Conservation (phyloP, 306 rosid species). For the Acacia acuminata region DNA sequence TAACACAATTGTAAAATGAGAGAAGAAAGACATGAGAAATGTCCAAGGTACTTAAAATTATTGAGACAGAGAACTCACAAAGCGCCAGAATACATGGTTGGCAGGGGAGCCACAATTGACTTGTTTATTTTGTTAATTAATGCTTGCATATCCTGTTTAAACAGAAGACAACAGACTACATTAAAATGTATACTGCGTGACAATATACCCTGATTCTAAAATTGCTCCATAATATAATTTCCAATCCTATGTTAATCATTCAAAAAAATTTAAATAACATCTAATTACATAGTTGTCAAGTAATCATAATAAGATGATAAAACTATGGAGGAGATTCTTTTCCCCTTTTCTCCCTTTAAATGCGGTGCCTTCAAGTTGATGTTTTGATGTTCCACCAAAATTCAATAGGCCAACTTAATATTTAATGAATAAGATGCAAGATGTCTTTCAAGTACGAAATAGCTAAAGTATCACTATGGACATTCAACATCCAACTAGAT, state of each 20-base stretch:
- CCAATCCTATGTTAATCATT: not conserved
- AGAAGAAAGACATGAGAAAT: not conserved
- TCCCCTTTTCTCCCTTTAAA: not conserved
- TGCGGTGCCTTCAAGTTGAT: not conserved
- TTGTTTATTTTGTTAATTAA: constrained; percentile 87
- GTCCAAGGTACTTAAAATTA: constrained; percentile 18
- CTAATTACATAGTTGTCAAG: not conserved
- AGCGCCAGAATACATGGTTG: constrained; percentile 81
- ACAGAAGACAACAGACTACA: constrained; percentile 22
- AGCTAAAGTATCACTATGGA: not conserved
- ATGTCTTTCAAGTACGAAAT: constrained; percentile 11
- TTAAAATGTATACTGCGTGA: not conserved
- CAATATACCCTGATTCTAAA: not conserved
- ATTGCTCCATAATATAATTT: not conserved
- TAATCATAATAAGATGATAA: not conserved
- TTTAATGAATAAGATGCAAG: constrained; percentile 12
- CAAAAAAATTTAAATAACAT: not conserved
- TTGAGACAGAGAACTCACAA: constrained; percentile 62
- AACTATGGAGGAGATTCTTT: not conserved
- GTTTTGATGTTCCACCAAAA: not conserved
- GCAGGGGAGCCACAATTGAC: constrained; percentile 96
- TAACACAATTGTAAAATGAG: constrained; percentile 2
- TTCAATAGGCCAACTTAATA: constrained; percentile 5
- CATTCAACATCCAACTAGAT: constrained; percentile 2
- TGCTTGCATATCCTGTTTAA: constrained; percentile 91